Percentiles rank a stretch among this genome's conserved stretches.
Evolutionary conservation across 345 rosid genomes (phyloP).

Genomic region (Garcia nutans): DNA sequence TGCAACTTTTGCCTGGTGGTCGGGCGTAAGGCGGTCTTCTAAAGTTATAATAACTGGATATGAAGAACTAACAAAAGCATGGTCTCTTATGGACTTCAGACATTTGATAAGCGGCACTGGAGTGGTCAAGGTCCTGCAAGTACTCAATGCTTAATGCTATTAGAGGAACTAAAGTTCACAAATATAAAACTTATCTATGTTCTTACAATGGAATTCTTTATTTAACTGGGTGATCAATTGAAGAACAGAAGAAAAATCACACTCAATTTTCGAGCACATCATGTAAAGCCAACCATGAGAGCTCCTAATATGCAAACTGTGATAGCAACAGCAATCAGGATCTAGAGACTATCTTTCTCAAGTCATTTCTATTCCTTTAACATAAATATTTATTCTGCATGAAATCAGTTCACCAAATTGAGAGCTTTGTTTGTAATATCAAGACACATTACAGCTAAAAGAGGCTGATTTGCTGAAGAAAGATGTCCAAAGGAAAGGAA

Average conservation of each 20-base stretch:
- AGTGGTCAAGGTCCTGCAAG: constrained; percentile 73
- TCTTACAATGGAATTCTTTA: not conserved
- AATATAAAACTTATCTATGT: not conserved
- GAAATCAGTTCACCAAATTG: not conserved
- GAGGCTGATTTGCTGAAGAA: not conserved
- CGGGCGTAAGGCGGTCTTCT: constrained; percentile 86
- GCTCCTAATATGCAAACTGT: not conserved
- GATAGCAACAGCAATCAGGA: not conserved
- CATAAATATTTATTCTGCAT: not conserved
- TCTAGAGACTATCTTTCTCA: not conserved
- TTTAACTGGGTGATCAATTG: not conserved
- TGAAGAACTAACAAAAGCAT: constrained; percentile 75
- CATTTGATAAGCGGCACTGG: constrained; percentile 73
- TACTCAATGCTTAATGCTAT: not conserved
- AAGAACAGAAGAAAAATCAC: not conserved
- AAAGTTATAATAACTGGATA: constrained; percentile 89
- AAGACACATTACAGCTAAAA: not conserved
- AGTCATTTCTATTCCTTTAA: not conserved
- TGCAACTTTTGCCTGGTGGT: constrained; percentile 88
- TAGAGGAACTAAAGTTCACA: not conserved
- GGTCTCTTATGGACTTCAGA: constrained; percentile 60
- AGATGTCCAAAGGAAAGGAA: not conserved
- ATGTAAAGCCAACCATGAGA: not conserved
- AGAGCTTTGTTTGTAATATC: not conserved
- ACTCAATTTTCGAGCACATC: not conserved